Evolutionary conservation across 129 eudicot species (phyloP), one percentile per base, ranked within the genome.

Genomic region (sunflower (Helianthus annuus)): DNA sequence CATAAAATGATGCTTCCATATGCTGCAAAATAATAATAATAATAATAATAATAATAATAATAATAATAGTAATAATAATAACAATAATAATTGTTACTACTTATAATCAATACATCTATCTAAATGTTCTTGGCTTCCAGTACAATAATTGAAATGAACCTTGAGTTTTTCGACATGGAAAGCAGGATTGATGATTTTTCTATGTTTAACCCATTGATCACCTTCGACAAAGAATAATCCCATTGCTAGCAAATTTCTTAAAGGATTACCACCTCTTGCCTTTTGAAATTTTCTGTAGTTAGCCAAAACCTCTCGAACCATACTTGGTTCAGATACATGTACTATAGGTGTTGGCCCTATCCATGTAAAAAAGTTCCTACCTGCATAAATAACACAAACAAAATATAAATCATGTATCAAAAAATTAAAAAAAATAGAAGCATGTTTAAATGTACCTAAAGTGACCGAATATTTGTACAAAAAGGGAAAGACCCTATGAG

Each of bases 401-500:
- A 48, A 68, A 13, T 68, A 49, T 49, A 49, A 49, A 13, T 2
- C n/a, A 49, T 11, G 6, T 0, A 49, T 49, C 12, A 48, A 49
- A 5, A 3, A 49, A 49, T 49, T 0, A 49, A 11, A 12, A 11
- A 11, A 2, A 2, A 48, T 10, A 48, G n/a, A 10, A 48, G 51
- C n/a, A 10, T 48, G 10, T 12, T 1, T 48, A 10, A 48, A 10
- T 12, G 13, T 11, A 49, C 46, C 46, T 3, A 5, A 49, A 11
- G 55, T 1, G 17, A 49, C 55, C 15, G 3, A 15, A 9, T 16
- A 7, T 17, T 85, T 83, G 67, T 78, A 86, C 56, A 71, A 65
- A 74, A 83, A 81, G 14, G 95, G 90, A 2, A 66, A 44, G 9
- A 81, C 81, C 7, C 86, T 76, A 29, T 73, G 83, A 51, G 79